A percentile compares a stretch with the other conserved stretches of the same genome.
Conservation (phyloP, 148 eudicot genomes). For the Linanthus parryae region DNA sequence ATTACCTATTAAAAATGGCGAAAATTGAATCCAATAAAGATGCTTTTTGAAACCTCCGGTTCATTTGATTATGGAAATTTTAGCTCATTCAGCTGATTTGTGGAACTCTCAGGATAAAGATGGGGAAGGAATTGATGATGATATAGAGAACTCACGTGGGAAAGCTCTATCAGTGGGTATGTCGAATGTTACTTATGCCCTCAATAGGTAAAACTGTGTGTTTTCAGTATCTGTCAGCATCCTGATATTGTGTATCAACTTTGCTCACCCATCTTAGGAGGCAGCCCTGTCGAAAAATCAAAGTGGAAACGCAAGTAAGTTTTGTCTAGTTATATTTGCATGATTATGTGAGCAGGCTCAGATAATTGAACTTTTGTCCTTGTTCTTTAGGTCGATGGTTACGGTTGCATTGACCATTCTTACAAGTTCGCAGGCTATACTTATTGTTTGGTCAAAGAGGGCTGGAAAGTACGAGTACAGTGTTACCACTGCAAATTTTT, state of each 20-base stretch:
- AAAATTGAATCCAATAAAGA: too few species aligned
- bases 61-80: too few species aligned
- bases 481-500: conserved; percentile 93
- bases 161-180: conserved; percentile 41
- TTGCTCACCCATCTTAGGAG: conserved; percentile 30
- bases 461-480: conserved; percentile 98
- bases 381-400: conserved; percentile 65
- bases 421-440: conserved; percentile 96
- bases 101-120: conserved; percentile 49
- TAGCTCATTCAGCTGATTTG: too few species aligned
- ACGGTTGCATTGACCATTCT: conserved; percentile 87
- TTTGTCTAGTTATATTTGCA: too few species aligned
- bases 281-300: conserved; percentile 35
- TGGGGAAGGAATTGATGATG: conserved; percentile 30
- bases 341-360: too few species aligned
- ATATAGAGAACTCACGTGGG: conserved; percentile 54
- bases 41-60: too few species aligned
- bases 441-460: conserved; percentile 98
- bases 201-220: neutral
- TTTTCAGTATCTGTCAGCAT: too few species aligned
- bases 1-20: too few species aligned
- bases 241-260: neutral
- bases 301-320: conserved; percentile 97
- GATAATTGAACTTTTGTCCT: neutral
- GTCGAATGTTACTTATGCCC: conserved; percentile 7